Evolutionary conservation across 192 early-diverging fungal species (phyloP), one percentile per base, ranked within the genome.

Genomic region (Rhizoclosmatium sp.): DNA sequence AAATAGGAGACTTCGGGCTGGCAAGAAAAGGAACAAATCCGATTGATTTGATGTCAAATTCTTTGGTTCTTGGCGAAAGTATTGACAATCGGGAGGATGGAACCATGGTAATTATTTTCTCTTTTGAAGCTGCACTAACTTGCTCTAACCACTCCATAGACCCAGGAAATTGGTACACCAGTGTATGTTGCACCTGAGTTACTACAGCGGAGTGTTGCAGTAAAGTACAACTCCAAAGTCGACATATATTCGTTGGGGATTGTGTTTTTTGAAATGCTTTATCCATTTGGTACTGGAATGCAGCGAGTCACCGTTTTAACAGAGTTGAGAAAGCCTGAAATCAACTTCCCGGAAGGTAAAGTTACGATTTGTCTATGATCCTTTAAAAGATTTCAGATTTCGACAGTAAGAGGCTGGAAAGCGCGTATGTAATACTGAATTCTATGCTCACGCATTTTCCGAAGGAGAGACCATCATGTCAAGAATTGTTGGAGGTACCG

Each of bases 101-200:
- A 7, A 81, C 81, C 14, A 51, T 83, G 42, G 76, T 75, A 9
- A 58, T 67, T 49, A 71, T 59, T 1, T 66, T 39, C 4, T 41
- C 40, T 0, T 21, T 76, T n/a, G 58, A 58, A 82, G 23, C 23
- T 10, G 47, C 58, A 81, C 21, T 44, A n/a, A 41, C 42, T 5
- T 31, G 71, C 41, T 41, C 49, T 70, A 5, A 40, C 87, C 31
- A 65, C 39, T 47, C 76, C 49, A 49, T 48, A 82, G 69, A 81
- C 80, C 2, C 49, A 60, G 76, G 95, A 95, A 44, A 91, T 98
- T 21, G 97, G 97, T 1, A 99, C 97, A 0, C 92, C 93, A 0
- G 93, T 97, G 19, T 99, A 99, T 80, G 94, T 94, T 45, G 95
- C 96, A 10, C 93, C 91, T 0, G 90, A 92, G 86, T 66, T 83